phyloP scores from a whole-genome alignment of 2,329 filamentous ascomycete genomes.

The Colletotrichum orchidophilum region DNA sequence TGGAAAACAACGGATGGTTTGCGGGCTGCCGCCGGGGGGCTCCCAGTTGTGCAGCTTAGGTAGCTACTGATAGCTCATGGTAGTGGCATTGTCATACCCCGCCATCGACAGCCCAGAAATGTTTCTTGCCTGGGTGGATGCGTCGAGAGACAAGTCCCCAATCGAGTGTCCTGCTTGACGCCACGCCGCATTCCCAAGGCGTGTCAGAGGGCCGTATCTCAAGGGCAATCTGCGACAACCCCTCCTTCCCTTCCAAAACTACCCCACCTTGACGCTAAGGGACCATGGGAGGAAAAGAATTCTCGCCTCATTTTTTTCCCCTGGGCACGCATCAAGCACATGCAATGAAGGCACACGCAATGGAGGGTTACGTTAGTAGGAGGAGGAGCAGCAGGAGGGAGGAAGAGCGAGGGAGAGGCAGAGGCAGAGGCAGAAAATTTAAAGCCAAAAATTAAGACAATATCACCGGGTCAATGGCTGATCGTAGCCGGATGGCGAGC shows the following conservation, averaged over 20 bases:
- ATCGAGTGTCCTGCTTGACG: constrained; percentile 17
- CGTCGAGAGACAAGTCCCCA: constrained; percentile 21
- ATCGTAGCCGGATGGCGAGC: background rate
- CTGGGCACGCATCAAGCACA: background rate
- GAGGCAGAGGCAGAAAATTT: background rate
- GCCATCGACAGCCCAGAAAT: constrained; percentile 17
- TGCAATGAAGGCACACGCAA: background rate
- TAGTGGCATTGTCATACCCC: constrained; percentile 17
- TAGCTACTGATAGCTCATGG: constrained; percentile 16
- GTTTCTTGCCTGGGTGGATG: constrained; percentile 5
- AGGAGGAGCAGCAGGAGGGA: background rate
- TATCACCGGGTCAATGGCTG: background rate
- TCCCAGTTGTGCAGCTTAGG: background rate
- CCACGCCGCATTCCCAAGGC: constrained; percentile 25
- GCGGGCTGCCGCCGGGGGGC: background rate
- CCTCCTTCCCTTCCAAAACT: constrained; percentile 25
- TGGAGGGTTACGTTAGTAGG: no score
- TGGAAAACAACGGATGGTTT: constrained; percentile 11
- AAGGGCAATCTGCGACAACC: constrained; percentile 31
- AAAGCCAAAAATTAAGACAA: background rate
- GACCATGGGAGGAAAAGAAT: background rate
- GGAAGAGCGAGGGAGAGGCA: background rate
- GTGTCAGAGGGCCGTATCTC: constrained; percentile 24
- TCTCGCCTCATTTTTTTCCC: constrained; percentile 21
- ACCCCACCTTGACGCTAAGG: constrained; percentile 24